These are phyloP conservation scores for Pythium periplocum DNA, from an alignment of 352 stramenopile species.

Conservation along the genomic window DNA sequence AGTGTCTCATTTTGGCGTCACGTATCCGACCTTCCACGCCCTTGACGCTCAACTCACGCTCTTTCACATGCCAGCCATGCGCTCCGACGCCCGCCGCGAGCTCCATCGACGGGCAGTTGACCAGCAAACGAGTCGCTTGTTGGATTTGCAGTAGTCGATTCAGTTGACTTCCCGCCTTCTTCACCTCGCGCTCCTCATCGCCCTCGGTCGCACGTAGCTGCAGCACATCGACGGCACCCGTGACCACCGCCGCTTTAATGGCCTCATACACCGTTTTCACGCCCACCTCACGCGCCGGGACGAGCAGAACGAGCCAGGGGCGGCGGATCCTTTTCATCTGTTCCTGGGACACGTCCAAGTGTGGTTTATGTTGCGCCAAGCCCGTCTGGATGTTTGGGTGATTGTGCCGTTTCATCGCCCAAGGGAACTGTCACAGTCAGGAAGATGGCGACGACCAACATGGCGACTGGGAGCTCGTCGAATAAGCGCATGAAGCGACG, in stretches of 20 bases:
- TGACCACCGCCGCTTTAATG: not conserved
- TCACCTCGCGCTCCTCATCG: conserved; percentile 7
- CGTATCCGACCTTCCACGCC: not conserved
- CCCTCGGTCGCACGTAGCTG: conserved; percentile 20
- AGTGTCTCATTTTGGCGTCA: not conserved
- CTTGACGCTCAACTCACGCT: conserved; percentile 3
- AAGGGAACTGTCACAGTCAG: no score
- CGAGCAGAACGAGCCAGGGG: not conserved
- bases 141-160: not conserved
- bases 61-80: conserved; percentile 18
- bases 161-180: not conserved
- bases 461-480: no score
- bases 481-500: conserved; percentile 14
- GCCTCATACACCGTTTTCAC: conserved; percentile 7
- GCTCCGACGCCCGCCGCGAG: not conserved
- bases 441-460: no score
- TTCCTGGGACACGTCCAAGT: no score
- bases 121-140: conserved; percentile 1
- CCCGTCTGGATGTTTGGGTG: conserved; percentile 16
- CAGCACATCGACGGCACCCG: conserved; percentile 19
- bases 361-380: no score
- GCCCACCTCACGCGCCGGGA: not conserved
- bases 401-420: conserved; percentile 15
- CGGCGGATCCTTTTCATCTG: not conserved
- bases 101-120: conserved; percentile 15